Conservation (phyloP, 768 basidiomycete genomes). For the Lactarius quietus region DNA sequence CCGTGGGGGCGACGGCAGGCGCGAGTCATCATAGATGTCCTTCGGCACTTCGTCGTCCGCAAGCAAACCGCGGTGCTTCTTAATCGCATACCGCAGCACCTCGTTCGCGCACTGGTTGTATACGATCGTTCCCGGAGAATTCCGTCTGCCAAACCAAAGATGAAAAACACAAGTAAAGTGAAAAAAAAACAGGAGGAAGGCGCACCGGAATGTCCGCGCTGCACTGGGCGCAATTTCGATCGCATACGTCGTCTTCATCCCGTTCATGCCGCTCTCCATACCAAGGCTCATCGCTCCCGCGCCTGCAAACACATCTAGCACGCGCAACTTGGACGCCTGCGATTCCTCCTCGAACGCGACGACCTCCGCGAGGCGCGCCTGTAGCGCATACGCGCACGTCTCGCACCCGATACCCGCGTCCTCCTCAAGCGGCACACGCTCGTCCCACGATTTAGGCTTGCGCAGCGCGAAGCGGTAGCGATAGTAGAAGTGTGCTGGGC, state of each 20-base stretch:
- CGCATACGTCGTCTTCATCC: constrained; percentile 57
- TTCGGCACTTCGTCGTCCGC: constrained; percentile 36
- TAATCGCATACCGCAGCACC: constrained; percentile 56
- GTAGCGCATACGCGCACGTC: constrained; percentile 37
- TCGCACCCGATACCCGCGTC: constrained; percentile 45
- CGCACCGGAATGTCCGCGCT: constrained; percentile 59
- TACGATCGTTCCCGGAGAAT: constrained; percentile 49
- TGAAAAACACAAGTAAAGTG: neutral
- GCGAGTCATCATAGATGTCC: constrained; percentile 38
- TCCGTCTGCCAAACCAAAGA: constrained; percentile 39
- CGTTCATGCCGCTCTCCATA: constrained; percentile 48
- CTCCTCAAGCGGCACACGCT: constrained; percentile 33
- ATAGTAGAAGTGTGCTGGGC: constrained; percentile 50
- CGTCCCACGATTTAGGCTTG: constrained; percentile 34
- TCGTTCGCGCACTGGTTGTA: constrained; percentile 73
- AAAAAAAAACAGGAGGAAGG: neutral
- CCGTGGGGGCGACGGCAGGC: constrained; percentile 45
- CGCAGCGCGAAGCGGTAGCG: constrained; percentile 47
- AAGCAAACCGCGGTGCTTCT: constrained; percentile 38
- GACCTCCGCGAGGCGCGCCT: constrained; percentile 19
- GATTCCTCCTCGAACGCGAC: constrained; percentile 34
- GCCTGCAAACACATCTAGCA: constrained; percentile 45
- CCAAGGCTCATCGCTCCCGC: constrained; percentile 61
- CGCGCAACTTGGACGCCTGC: constrained; percentile 29
- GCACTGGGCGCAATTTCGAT: constrained; percentile 78